Evolutionary conservation across 768 basidiomycete genomes (phyloP).

Genomic region (Trametes elegans): DNA sequence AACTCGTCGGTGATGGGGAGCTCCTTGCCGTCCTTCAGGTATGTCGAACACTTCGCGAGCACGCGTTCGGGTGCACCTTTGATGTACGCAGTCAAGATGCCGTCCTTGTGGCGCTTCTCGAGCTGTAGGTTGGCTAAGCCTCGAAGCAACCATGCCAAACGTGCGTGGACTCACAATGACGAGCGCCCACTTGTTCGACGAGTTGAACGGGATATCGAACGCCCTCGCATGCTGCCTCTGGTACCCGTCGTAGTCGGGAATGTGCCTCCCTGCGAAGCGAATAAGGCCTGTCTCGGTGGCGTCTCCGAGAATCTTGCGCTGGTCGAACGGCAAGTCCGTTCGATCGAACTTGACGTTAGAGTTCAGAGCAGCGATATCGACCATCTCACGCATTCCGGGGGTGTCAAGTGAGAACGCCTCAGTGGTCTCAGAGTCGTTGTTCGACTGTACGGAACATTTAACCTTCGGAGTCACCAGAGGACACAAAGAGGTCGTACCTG

Average conservation of each 20-base stretch:
- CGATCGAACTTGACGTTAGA: conserved; percentile 71
- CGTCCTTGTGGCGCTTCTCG: conserved; percentile 50
- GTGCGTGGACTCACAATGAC: conserved; percentile 48
- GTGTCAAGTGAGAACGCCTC: conserved; percentile 47
- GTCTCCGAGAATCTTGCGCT: conserved; percentile 64
- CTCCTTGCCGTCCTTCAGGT: conserved; percentile 49
- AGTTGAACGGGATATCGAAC: conserved; percentile 77
- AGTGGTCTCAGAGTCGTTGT: conserved; percentile 61
- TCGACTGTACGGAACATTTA: conserved; percentile 40
- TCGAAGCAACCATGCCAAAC: not conserved
- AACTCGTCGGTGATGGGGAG: conserved; percentile 57
- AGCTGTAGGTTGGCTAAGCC: conserved; percentile 35
- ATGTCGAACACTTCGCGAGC: conserved; percentile 59
- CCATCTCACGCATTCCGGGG: conserved; percentile 63
- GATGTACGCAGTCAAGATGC: conserved; percentile 52
- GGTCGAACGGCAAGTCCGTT: conserved; percentile 57
- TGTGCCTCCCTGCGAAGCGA: conserved; percentile 59
- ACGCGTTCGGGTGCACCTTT: conserved; percentile 74
- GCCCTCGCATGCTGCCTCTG: conserved; percentile 51
- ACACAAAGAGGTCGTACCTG: conserved; percentile 37
- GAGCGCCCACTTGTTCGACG: conserved; percentile 72
- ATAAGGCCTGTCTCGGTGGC: conserved; percentile 76
- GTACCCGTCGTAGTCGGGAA: conserved; percentile 54
- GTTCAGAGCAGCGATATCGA: conserved; percentile 63
- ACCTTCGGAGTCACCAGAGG: not conserved